phyloP scores from a whole-genome alignment of 129 eudicot species.

The Arctium lappa region DNA sequence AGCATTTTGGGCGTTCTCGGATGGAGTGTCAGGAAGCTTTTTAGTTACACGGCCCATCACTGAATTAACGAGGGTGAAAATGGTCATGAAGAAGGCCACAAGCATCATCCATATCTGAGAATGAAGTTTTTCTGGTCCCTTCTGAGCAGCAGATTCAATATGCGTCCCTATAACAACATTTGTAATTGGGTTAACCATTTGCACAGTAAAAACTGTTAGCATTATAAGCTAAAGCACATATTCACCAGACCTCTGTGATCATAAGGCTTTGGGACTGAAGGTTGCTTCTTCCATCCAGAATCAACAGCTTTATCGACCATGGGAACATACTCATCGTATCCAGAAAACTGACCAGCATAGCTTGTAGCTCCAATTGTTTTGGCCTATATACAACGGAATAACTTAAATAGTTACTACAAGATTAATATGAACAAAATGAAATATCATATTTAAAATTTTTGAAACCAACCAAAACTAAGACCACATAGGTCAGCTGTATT shows the following conservation, averaged over 20 bases:
- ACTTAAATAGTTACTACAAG: neutral
- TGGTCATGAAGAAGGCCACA: conserved; percentile 64
- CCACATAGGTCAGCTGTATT: neutral
- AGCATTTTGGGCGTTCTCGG: conserved; percentile 15
- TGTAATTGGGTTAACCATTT: neutral
- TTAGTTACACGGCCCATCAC: conserved; percentile 44
- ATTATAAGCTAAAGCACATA: neutral
- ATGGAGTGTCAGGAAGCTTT: conserved; percentile 45
- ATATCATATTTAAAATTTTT: neutral
- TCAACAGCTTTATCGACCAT: conserved; percentile 98
- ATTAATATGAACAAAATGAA: neutral
- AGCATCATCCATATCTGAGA: conserved; percentile 49
- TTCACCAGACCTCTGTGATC: conserved; percentile 46
- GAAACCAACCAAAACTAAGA: conserved; percentile 13
- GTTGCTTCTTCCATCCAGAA: conserved; percentile 75
- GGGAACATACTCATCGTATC: conserved; percentile 92
- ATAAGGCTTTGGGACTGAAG: conserved; percentile 45
- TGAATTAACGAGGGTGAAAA: conserved; percentile 45
- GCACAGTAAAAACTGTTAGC: neutral
- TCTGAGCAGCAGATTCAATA: conserved; percentile 38
- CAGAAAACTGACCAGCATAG: conserved; percentile 54
- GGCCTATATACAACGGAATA: conserved; percentile 39
- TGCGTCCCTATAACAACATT: conserved; percentile 40
- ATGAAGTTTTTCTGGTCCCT: conserved; percentile 50
- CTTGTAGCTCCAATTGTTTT: conserved; percentile 61